Percentiles rank a stretch among this genome's conserved stretches.
Evolutionary conservation across 179 eudicot genomes (phyloP).

Genomic region (Sideroxylon spinosum): DNA sequence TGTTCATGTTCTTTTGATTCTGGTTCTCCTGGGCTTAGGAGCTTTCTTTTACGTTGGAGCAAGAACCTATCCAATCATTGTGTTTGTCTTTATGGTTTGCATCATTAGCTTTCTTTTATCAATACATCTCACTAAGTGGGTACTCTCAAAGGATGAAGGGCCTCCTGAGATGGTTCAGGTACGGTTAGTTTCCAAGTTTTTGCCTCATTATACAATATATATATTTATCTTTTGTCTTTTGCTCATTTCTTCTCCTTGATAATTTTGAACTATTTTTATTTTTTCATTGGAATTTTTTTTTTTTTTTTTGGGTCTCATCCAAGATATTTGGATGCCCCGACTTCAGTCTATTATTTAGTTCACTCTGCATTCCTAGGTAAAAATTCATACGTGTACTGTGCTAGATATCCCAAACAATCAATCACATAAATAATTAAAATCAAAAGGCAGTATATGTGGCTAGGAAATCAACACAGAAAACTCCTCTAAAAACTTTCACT

Average conservation of each 20-base stretch:
- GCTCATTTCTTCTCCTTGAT: neutral
- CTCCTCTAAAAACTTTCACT: too few species aligned
- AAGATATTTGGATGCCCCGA: neutral
- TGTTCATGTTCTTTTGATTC: constrained; percentile 64
- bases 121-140: constrained; percentile 90
- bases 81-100: constrained; percentile 86
- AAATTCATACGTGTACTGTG: too few species aligned
- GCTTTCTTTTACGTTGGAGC: constrained; percentile 85
- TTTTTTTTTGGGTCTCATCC: neutral
- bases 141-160: constrained; percentile 94
- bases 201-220: neutral
- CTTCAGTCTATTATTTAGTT: neutral
- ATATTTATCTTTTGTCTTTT: neutral
- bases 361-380: neutral
- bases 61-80: constrained; percentile 81
- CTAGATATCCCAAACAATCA: too few species aligned
- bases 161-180: constrained; percentile 99
- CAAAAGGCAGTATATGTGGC: too few species aligned
- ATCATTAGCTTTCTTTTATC: constrained; percentile 76
- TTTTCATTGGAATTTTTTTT: neutral
- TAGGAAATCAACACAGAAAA: too few species aligned
- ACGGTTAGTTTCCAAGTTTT: constrained; percentile 7
- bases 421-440: too few species aligned
- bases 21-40: constrained; percentile 72
- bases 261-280: neutral